These are phyloP conservation scores for Mariannaea sp. DNA, from an alignment of 2,329 filamentous ascomycete species.

Conservation along the genomic window DNA sequence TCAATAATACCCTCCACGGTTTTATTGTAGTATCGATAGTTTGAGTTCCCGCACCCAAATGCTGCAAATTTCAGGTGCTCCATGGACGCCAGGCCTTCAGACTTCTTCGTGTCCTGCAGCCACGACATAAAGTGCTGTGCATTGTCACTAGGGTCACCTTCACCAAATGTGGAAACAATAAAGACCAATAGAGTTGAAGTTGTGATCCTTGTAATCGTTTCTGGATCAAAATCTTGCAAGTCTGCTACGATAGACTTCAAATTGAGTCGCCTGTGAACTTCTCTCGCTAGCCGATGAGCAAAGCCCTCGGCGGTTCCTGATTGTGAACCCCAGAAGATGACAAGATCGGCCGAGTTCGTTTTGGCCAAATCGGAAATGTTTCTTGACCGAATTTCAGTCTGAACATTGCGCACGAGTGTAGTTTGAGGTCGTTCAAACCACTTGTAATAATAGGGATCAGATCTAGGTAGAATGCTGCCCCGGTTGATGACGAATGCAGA, in stretches of 20 bases:
- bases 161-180: slow-evolving; percentile 14
- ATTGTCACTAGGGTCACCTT: slow-evolving; percentile 18
- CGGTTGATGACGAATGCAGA: slow-evolving; percentile 13
- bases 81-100: neutral
- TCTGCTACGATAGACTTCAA: slow-evolving; percentile 11
- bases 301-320: slow-evolving; percentile 16
- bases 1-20: neutral
- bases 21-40: slow-evolving; percentile 18
- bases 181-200: slow-evolving; percentile 6
- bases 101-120: neutral
- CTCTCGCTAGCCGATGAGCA: slow-evolving; percentile 9
- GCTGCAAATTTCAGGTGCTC: slow-evolving; percentile 8
- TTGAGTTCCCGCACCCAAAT: slow-evolving; percentile 19
- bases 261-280: slow-evolving; percentile 14
- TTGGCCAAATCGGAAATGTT: slow-evolving; percentile 9
- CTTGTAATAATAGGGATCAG: slow-evolving; percentile 13
- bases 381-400: neutral
- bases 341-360: slow-evolving; percentile 7
- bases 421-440: slow-evolving; percentile 15
- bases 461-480: slow-evolving; percentile 12
- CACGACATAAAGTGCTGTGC: slow-evolving; percentile 13
- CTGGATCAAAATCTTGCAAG: slow-evolving; percentile 12
- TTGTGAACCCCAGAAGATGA: slow-evolving; percentile 17
- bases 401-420: neutral
- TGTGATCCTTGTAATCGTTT: neutral